Conservation (phyloP, 768 basidiomycete species). For the Tremella mesenterica region DNA sequence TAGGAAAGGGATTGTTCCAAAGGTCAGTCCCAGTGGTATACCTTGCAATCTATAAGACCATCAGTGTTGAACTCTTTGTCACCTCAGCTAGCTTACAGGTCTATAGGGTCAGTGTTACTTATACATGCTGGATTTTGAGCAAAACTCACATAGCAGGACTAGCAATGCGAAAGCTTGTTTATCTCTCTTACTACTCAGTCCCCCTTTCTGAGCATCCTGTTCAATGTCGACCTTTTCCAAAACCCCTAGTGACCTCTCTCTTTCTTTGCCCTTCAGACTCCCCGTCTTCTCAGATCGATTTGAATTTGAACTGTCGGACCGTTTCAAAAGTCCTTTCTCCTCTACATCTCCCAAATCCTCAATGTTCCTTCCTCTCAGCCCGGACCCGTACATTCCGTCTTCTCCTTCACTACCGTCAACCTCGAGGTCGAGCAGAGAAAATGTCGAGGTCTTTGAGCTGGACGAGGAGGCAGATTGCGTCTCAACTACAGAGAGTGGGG, state of each 20-base stretch:
- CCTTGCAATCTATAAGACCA: slow-evolving; percentile 57
- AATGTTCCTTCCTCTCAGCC: slow-evolving; percentile 31
- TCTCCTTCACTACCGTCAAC: neutral
- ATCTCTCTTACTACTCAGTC: slow-evolving; percentile 60
- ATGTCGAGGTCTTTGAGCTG: neutral
- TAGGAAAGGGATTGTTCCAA: slow-evolving; percentile 94
- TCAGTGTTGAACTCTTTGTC: too few relatives aligned
- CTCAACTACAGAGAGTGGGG: neutral
- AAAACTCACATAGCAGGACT: slow-evolving; percentile 71
- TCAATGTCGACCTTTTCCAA: slow-evolving; percentile 11
- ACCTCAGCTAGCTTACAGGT: neutral
- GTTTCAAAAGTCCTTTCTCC: slow-evolving; percentile 34
- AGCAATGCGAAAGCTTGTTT: slow-evolving; percentile 74
- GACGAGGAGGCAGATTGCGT: neutral
- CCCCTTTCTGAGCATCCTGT: slow-evolving; percentile 21
- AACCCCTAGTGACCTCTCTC: slow-evolving; percentile 8
- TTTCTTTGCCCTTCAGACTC: slow-evolving; percentile 10
- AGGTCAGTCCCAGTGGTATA: slow-evolving; percentile 85
- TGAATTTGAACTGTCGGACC: neutral
- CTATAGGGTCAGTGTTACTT: neutral
- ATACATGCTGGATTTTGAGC: neutral
- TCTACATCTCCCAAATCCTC: slow-evolving; percentile 33
- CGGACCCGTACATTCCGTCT: neutral
- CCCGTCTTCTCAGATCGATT: neutral
- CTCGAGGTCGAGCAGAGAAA: too few relatives aligned